Evolutionary conservation across 352 stramenopile genomes (phyloP).

Genomic region (Pythium grandisporangium): DNA sequence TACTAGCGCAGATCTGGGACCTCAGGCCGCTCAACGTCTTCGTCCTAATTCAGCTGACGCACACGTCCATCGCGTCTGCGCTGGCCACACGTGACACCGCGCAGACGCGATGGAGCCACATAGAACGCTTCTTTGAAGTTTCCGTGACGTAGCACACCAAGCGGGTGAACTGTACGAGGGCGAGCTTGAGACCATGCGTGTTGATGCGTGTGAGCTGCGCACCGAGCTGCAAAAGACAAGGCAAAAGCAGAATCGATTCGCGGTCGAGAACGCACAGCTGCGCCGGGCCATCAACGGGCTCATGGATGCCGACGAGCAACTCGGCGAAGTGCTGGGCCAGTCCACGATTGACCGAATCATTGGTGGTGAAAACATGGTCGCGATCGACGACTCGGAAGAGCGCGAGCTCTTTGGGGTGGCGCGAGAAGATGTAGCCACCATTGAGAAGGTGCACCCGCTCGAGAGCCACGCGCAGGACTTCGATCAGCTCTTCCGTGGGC

Average conservation of each 20-base stretch:
- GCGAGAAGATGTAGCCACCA: constrained; percentile 19
- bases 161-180: constrained; percentile 21
- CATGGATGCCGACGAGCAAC: constrained; percentile 14
- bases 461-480: constrained; percentile 50
- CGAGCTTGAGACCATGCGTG: constrained; percentile 23
- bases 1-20: constrained; percentile 53
- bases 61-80: too few relatives aligned
- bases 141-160: constrained; percentile 15
- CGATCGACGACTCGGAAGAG: constrained; percentile 30
- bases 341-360: not conserved
- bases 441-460: constrained; percentile 35
- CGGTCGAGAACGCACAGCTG: constrained; percentile 42
- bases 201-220: constrained; percentile 26
- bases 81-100: constrained; percentile 25
- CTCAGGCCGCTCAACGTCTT: constrained; percentile 56
- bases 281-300: constrained; percentile 27
- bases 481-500: constrained; percentile 37
- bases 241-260: constrained; percentile 34
- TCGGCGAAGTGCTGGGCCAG: too few relatives aligned
- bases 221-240: constrained; percentile 44
- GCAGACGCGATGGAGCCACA: constrained; percentile 15
- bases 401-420: constrained; percentile 35
- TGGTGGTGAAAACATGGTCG: constrained; percentile 1
- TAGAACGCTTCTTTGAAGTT: constrained; percentile 22
- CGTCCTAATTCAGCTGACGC: constrained; percentile 40